Evolutionary conservation across 495 filamentous ascomycete genomes (phyloP).

Genomic region (Lophiotrema nucula): DNA sequence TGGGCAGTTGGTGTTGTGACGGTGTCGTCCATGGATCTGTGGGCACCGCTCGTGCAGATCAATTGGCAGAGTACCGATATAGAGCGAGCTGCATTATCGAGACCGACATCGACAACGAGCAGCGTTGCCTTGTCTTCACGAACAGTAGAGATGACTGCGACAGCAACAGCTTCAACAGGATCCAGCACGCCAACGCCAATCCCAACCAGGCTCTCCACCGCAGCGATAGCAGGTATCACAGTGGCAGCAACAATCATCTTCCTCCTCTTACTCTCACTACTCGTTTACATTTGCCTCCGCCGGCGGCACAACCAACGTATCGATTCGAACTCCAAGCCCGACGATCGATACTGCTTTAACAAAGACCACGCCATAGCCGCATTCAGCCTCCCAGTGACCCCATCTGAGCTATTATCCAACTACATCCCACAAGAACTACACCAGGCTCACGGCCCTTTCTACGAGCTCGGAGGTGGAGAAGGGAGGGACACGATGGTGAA

Average conservation of each 20-base stretch:
- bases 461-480: too few relatives aligned
- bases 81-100: not conserved
- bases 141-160: not conserved
- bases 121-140: not conserved
- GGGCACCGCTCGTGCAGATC: constrained; percentile 17
- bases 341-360: too few relatives aligned
- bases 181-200: not conserved
- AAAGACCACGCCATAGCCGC: too few relatives aligned
- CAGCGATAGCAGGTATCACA: not conserved
- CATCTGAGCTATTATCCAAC: too few relatives aligned
- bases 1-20: constrained; percentile 1
- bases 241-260: not conserved
- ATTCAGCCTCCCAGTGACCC: too few relatives aligned
- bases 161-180: not conserved
- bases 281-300: not conserved
- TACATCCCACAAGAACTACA: too few relatives aligned
- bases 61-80: constrained; percentile 3
- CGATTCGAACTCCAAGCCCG: too few relatives aligned
- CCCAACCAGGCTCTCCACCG: not conserved
- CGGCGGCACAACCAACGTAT: too few relatives aligned
- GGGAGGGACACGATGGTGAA: too few relatives aligned
- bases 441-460: too few relatives aligned
- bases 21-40: constrained; percentile 2
- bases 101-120: not conserved
- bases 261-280: not conserved